Base-by-base conservation (phyloP, 179 eudicot genomes). In the Dionaea muscipula region DNA sequence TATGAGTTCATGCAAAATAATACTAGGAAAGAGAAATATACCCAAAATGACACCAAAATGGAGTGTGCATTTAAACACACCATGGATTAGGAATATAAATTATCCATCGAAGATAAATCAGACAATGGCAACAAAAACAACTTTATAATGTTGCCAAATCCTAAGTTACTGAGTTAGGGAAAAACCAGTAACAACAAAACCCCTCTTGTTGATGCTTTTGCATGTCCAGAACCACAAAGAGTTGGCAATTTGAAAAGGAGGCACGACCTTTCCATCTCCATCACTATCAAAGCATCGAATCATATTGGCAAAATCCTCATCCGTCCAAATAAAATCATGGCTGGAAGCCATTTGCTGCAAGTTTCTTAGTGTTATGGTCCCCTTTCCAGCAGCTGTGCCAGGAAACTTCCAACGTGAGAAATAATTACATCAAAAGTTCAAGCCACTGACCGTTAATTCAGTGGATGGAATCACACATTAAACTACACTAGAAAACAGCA, bases 311-410 rank as follows among this genome's bases (percentile, higher is more conserved):
- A 86, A 68, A 70, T 91, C 95, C 70, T 82, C 77, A 63, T 91
- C 94, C 2, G 84, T 71, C 98, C 98, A 91, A n/a, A 63, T 67
- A 71, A 84, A 87, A 75, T 91, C 95, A 75, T 87, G 94, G 53
- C 75, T 50, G 51, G 70, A 62, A 44, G 88, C 95, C 71, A 91
- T 68, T 59, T 77, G 57, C 62, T 61, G 62, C 61, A 91, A 39
- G 61, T 91, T 95, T 61, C 81, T 71, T 11, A 77, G 39, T 17
- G 63, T 73, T 54, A 87, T 78, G 71, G 65, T 55, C 61, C 94
- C 95, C 66, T 72, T 87, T 46, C 94, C 98, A 28, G 68, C 66
- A 76, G 82, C 95, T 87, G 88, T 62, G 33, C 47, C 64, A 49
- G 43, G 17, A 43, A 4, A 0, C 8, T 17, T 15, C 4, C 47